A percentile compares a stretch with the other conserved stretches of the same genome.
These are phyloP conservation scores for Eleusine indica DNA, from an alignment of 176 grass and related monocot genomes.

Conservation along the genomic window DNA sequence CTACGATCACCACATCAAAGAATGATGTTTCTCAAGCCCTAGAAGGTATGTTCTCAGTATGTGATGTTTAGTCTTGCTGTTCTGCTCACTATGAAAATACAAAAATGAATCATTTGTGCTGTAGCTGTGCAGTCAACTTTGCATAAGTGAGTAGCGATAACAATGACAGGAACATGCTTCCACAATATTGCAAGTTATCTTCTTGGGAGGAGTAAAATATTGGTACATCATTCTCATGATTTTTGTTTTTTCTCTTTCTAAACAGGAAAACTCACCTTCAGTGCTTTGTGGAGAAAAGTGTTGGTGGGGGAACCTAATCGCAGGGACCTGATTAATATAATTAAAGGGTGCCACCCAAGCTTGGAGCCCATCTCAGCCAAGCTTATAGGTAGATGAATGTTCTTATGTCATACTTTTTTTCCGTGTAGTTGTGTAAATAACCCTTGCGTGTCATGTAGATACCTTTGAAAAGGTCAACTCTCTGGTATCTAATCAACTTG, in stretches of 20 bases:
- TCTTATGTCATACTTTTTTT: slow-evolving; percentile 18
- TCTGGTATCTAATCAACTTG: slow-evolving; percentile 63
- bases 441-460: slow-evolving; percentile 52
- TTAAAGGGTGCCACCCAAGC: slow-evolving; percentile 81
- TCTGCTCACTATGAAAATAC: neutral
- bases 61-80: slow-evolving; percentile 14
- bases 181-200: neutral
- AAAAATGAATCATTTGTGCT: neutral
- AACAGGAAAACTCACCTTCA: slow-evolving; percentile 53
- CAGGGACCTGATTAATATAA: slow-evolving; percentile 73
- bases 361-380: slow-evolving; percentile 61
- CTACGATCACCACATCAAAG: slow-evolving; percentile 77
- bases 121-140: neutral
- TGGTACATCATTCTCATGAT: slow-evolving; percentile 6
- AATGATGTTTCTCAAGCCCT: slow-evolving; percentile 63
- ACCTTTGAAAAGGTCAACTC: slow-evolving; percentile 70
- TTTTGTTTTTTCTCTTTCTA: slow-evolving; percentile 32
- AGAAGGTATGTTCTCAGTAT: slow-evolving; percentile 58
- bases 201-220: neutral
- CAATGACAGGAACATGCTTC: slow-evolving; percentile 4
- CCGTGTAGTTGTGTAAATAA: slow-evolving; percentile 34
- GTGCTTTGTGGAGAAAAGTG: slow-evolving; percentile 87
- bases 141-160: slow-evolving; percentile 10
- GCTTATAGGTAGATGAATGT: slow-evolving; percentile 61
- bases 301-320: slow-evolving; percentile 64